These are phyloP conservation scores for Mycena vulgaris DNA, from an alignment of 768 basidiomycete species.

Conservation along the genomic window DNA sequence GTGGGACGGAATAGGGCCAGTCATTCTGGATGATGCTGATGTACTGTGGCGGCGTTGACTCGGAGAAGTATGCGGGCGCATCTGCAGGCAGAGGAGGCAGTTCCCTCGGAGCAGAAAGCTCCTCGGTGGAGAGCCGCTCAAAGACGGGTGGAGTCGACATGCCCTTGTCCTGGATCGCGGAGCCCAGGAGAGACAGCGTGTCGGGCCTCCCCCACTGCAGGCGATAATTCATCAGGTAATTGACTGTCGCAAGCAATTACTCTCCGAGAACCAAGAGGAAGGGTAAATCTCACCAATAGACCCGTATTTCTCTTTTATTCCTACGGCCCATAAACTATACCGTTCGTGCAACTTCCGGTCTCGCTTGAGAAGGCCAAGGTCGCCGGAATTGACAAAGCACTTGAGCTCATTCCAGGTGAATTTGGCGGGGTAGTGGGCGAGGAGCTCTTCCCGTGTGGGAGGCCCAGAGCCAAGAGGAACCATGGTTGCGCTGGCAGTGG, in stretches of 20 bases:
- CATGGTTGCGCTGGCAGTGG: slow-evolving; percentile 28
- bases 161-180: slow-evolving; percentile 57
- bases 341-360: slow-evolving; percentile 77
- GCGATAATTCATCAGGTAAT: slow-evolving; percentile 78
- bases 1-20: slow-evolving; percentile 92
- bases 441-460: slow-evolving; percentile 78
- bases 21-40: slow-evolving; percentile 86
- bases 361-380: slow-evolving; percentile 85
- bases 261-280: slow-evolving; percentile 8
- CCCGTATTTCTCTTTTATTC: slow-evolving; percentile 73
- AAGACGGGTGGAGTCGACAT: slow-evolving; percentile 34
- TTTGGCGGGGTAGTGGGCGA: slow-evolving; percentile 78
- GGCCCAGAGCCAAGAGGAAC: slow-evolving; percentile 70
- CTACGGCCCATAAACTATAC: slow-evolving; percentile 73
- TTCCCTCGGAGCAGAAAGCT: slow-evolving; percentile 24
- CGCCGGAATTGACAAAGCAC: slow-evolving; percentile 85
- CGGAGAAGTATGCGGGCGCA: slow-evolving; percentile 75
- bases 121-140: slow-evolving; percentile 12
- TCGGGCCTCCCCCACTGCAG: slow-evolving; percentile 86
- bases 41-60: slow-evolving; percentile 69
- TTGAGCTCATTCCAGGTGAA: slow-evolving; percentile 86
- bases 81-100: slow-evolving; percentile 51
- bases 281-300: slow-evolving; percentile 67
- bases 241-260: slow-evolving; percentile 58
- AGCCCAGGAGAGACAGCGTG: slow-evolving; percentile 71